Evolutionary conservation across 108 stramenopile species (phyloP).

Genomic region (Cylindrotheca closterium): DNA sequence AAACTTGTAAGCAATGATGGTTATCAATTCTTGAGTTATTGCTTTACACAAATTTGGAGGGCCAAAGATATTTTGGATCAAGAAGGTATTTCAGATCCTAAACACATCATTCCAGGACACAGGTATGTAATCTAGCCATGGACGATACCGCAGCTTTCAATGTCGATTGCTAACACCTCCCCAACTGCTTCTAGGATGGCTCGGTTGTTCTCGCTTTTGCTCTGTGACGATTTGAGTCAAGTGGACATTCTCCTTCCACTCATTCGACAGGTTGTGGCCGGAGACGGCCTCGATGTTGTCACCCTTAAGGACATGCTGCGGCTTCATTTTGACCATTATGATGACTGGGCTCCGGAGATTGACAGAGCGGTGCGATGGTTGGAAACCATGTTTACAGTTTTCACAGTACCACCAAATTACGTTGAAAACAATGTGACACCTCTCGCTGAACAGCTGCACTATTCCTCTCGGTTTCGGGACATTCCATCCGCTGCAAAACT

Average conservation of each 20-base stretch:
- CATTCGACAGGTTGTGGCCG: slow-evolving; percentile 71
- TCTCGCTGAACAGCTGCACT: slow-evolving; percentile 48
- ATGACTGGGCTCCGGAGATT: slow-evolving; percentile 84
- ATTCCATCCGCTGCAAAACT: slow-evolving; percentile 77
- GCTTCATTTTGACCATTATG: slow-evolving; percentile 63
- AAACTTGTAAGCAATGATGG: slow-evolving; percentile 78
- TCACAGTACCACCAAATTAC: slow-evolving; percentile 53
- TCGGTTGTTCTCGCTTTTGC: slow-evolving; percentile 65
- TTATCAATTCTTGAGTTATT: slow-evolving; percentile 49
- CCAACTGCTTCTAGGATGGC: slow-evolving; percentile 50
- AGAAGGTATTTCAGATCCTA: slow-evolving; percentile 78
- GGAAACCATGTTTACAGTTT: slow-evolving; percentile 63
- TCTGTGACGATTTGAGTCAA: slow-evolving; percentile 71
- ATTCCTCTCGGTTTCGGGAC: slow-evolving; percentile 45
- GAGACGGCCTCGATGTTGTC: slow-evolving; percentile 83
- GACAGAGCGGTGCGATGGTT: slow-evolving; percentile 78
- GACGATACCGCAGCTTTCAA: too few species aligned
- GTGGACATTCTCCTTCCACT: slow-evolving; percentile 70
- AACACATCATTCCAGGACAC: slow-evolving; percentile 75
- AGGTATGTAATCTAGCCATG: slow-evolving; percentile 18
- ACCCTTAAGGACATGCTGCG: slow-evolving; percentile 77
- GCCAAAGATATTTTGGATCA: slow-evolving; percentile 83
- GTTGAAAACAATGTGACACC: slow-evolving; percentile 76
- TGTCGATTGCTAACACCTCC: too few species aligned
- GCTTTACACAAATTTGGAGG: slow-evolving; percentile 75